Percentiles rank a stretch among this genome's conserved stretches.
Conservation (phyloP, 768 basidiomycete genomes). For the Leccinum variicolor region DNA sequence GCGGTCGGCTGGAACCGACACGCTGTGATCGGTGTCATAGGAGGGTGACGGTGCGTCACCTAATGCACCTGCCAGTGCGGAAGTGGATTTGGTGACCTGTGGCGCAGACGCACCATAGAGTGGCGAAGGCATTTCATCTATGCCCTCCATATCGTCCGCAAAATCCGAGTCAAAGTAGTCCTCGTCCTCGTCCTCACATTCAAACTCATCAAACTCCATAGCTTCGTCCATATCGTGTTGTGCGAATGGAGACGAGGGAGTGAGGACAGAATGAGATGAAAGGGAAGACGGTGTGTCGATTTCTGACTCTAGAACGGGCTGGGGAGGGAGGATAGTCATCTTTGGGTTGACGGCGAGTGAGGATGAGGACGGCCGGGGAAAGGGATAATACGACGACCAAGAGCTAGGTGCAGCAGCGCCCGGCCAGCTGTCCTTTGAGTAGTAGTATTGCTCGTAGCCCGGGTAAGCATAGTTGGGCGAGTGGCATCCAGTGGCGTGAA, state of each 20-base stretch:
- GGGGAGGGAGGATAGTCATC: constrained; percentile 24
- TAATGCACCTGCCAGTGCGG: constrained; percentile 30
- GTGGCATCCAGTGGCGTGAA: constrained; percentile 16
- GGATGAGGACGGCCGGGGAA: constrained; percentile 16
- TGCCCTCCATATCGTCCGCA: constrained; percentile 32
- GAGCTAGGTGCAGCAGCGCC: constrained; percentile 7
- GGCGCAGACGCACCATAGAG: constrained; percentile 21
- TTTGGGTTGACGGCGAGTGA: constrained; percentile 26
- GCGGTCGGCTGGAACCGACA: constrained; percentile 22
- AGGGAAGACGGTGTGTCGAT: constrained; percentile 30
- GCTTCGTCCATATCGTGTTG: constrained; percentile 11
- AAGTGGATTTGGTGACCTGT: constrained; percentile 30
- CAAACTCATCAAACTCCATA: constrained; percentile 32
- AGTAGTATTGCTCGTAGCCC: constrained; percentile 21
- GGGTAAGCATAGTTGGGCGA: constrained; percentile 22
- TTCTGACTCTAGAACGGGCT: constrained; percentile 22
- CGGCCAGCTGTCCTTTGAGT: constrained; percentile 18
- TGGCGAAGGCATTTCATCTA: constrained; percentile 20
- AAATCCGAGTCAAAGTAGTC: constrained; percentile 31
- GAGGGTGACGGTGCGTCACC: constrained; percentile 21
- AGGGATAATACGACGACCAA: constrained; percentile 19
- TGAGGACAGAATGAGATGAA: constrained; percentile 32
- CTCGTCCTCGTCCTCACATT: constrained; percentile 32
- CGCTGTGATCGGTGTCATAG: constrained; percentile 6
- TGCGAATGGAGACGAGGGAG: constrained; percentile 29